Conservation (phyloP, 805 yeast genomes). For the Candida railenensis region DNA sequence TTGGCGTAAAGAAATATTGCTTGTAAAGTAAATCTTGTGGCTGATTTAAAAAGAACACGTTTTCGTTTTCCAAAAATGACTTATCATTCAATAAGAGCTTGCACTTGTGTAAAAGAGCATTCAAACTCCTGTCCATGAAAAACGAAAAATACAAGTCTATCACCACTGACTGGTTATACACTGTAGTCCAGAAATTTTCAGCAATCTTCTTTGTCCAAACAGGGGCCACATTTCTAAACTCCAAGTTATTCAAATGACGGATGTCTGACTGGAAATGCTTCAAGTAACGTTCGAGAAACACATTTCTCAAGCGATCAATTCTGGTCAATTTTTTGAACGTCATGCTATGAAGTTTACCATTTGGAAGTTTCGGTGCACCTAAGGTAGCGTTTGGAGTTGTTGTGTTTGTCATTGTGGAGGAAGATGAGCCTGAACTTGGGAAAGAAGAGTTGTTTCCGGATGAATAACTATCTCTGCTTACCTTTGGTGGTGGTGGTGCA, state of each 20-base stretch:
- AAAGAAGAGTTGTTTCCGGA: not conserved
- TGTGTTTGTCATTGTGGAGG: not conserved
- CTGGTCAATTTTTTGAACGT: conserved; percentile 13
- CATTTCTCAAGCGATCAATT: conserved; percentile 11
- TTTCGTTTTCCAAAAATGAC: not conserved
- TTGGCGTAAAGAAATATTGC: conserved; percentile 19
- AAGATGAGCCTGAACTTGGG: not conserved
- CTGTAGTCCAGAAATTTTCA: conserved; percentile 27
- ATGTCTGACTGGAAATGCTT: conserved; percentile 9
- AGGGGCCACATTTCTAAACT: conserved; percentile 17
- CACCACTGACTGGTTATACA: conserved; percentile 26
- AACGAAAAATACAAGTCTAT: conserved; percentile 33
- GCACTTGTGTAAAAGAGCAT: conserved; percentile 20
- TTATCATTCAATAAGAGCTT: conserved; percentile 7
- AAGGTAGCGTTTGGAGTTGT: not conserved
- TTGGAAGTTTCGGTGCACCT: not conserved
- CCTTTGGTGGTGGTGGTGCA: not conserved
- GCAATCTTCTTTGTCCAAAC: conserved; percentile 23
- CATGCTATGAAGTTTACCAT: not conserved
- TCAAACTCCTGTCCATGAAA: conserved; percentile 37
- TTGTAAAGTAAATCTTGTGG: conserved; percentile 1
- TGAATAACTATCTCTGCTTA: not conserved
- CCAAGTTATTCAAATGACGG: conserved; percentile 14
- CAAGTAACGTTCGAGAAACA: conserved; percentile 14
- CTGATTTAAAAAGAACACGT: not conserved